Conservation (phyloP, 768 basidiomycete species). For the Xerocomellus intermedius region DNA sequence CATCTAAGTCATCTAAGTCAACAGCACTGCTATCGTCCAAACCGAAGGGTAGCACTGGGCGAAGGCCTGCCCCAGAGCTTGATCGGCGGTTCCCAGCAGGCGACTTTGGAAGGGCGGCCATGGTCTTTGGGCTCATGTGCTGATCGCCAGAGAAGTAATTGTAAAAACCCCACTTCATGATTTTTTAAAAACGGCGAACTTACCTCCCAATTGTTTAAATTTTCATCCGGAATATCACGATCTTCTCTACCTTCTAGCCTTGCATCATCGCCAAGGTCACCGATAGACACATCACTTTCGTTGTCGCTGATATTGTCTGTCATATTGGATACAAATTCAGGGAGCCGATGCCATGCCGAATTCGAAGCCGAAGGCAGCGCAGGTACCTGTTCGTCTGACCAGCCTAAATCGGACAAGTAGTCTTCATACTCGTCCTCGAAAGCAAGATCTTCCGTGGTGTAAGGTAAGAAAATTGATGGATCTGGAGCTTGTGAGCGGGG, state of each 20-base stretch:
- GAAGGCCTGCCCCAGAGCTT: constrained; percentile 79
- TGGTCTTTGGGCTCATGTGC: constrained; percentile 97
- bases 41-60: constrained; percentile 77
- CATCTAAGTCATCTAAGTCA: constrained; percentile 71
- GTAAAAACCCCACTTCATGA: background rate
- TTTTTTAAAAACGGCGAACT: constrained; percentile 24
- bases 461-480: constrained; percentile 81
- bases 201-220: constrained; percentile 96
- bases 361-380: constrained; percentile 32
- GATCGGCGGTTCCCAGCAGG: constrained; percentile 80
- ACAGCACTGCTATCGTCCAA: constrained; percentile 75
- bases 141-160: constrained; percentile 27
- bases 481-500: constrained; percentile 83
- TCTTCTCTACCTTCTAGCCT: constrained; percentile 66
- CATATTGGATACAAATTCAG: constrained; percentile 74
- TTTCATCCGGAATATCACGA: constrained; percentile 66
- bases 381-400: constrained; percentile 56
- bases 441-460: constrained; percentile 89
- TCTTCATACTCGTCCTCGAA: constrained; percentile 98
- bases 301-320: constrained; percentile 91
- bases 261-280: constrained; percentile 80
- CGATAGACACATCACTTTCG: constrained; percentile 89
- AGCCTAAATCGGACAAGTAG: constrained; percentile 85
- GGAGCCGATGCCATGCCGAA: constrained; percentile 84
- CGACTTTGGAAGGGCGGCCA: constrained; percentile 90